Conservation (phyloP, 495 filamentous ascomycete species). For the Penicillium paradoxum region DNA sequence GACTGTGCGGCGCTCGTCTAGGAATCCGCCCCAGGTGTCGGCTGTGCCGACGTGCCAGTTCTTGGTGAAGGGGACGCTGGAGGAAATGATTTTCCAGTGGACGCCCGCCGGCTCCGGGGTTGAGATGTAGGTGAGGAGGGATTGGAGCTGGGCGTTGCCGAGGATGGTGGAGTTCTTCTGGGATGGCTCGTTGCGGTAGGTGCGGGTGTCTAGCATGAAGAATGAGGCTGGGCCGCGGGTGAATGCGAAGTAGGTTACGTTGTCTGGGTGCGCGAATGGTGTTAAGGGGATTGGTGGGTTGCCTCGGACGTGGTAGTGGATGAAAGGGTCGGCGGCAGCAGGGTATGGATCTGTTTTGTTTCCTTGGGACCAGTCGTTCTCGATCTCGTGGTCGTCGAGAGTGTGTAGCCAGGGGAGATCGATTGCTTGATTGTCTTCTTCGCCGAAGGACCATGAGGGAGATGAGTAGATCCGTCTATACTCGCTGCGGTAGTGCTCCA, state of each 20-base stretch:
- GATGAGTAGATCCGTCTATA: conserved; percentile 93
- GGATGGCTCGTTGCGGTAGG: conserved; percentile 67
- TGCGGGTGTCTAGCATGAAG: conserved; percentile 90
- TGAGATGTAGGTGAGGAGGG: conserved; percentile 71
- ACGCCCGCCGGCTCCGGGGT: conserved; percentile 66
- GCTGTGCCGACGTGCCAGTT: conserved; percentile 82
- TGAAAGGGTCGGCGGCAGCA: conserved; percentile 78
- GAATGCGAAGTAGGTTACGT: conserved; percentile 79
- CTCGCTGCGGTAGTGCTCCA: conserved; percentile 77
- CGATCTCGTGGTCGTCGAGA: conserved; percentile 92
- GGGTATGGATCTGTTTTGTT: conserved; percentile 68
- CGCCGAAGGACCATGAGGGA: conserved; percentile 68
- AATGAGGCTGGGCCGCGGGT: conserved; percentile 84
- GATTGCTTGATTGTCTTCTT: conserved; percentile 36
- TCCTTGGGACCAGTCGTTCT: conserved; percentile 75
- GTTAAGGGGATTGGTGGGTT: conserved; percentile 67
- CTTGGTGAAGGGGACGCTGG: conserved; percentile 89
- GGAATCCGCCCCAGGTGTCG: conserved; percentile 92
- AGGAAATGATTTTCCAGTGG: conserved; percentile 88
- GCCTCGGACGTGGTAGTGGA: conserved; percentile 73
- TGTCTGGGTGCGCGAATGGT: conserved; percentile 36
- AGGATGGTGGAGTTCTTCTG: conserved; percentile 77
- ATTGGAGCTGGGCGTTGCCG: conserved; percentile 68
- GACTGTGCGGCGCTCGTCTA: conserved; percentile 69
- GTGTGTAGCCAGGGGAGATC: conserved; percentile 94